Conservation (phyloP, 2,329 filamentous ascomycete species). For the Teratosphaeria gauchensis region DNA sequence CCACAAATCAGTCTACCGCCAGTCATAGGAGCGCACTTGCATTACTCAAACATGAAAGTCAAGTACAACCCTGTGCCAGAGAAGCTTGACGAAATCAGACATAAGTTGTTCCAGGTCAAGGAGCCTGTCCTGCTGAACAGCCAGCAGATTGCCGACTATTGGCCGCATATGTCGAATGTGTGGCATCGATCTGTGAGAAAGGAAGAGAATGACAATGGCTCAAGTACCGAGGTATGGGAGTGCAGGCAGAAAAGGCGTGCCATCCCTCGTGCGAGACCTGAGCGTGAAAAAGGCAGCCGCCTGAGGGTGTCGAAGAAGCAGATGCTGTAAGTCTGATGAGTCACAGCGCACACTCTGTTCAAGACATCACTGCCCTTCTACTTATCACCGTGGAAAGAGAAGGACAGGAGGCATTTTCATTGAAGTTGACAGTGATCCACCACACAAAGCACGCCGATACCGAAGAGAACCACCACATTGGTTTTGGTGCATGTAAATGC, state of each 20-base stretch:
- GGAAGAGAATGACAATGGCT: constrained; percentile 7
- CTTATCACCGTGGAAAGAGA: background rate
- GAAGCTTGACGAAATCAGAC: constrained; percentile 12
- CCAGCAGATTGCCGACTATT: constrained; percentile 18
- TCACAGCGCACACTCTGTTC: too few species aligned
- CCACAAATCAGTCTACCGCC: constrained; percentile 7
- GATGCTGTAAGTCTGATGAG: background rate
- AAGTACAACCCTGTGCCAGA: constrained; percentile 13
- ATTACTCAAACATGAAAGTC: constrained; percentile 15
- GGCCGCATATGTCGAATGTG: constrained; percentile 17
- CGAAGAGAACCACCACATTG: constrained; percentile 3
- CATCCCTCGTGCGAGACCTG: constrained; percentile 1
- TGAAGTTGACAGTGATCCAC: constrained; percentile 11
- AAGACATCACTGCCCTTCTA: too few species aligned
- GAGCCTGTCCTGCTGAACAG: constrained; percentile 12
- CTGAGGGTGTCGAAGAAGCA: constrained; percentile 1
- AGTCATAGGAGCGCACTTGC: constrained; percentile 12
- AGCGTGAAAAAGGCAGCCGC: constrained; percentile 2
- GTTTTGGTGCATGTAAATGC: constrained; percentile 13
- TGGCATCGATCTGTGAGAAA: constrained; percentile 9
- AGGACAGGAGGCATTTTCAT: constrained; percentile 6
- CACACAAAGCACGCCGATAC: constrained; percentile 14
- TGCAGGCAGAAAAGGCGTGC: constrained; percentile 12
- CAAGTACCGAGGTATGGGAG: constrained; percentile 12
- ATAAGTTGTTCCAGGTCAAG: constrained; percentile 14